Evolutionary conservation across 768 basidiomycete species (phyloP).

Genomic region (Phallus indusiatus): DNA sequence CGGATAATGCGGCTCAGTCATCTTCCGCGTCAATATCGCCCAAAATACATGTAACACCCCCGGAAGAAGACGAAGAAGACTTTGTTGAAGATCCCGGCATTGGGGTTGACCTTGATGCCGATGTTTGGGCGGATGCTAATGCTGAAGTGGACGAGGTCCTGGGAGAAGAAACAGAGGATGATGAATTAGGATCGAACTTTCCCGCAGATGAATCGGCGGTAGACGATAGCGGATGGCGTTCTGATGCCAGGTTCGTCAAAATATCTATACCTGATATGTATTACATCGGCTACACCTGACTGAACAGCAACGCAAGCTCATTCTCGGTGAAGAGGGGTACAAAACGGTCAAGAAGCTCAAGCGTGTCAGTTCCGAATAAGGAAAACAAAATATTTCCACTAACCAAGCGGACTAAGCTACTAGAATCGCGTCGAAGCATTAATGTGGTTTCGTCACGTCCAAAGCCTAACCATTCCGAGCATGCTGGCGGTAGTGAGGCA

Average conservation of each 20-base stretch:
- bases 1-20: conserved; percentile 31
- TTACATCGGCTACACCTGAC: not conserved
- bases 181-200: conserved; percentile 47
- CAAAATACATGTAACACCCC: not conserved
- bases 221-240: conserved; percentile 15
- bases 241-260: conserved; percentile 7
- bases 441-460: conserved; percentile 28
- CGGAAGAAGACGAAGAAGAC: conserved; percentile 8
- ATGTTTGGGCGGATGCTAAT: conserved; percentile 58
- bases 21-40: not conserved
- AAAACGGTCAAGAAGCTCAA: conserved; percentile 63
- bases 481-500: not conserved
- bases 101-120: conserved; percentile 26
- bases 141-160: conserved; percentile 19
- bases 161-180: conserved; percentile 28
- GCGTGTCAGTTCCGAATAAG: conserved; percentile 50
- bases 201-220: conserved; percentile 28
- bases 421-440: conserved; percentile 45
- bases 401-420: conserved; percentile 53
- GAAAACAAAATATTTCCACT: conserved; percentile 53
- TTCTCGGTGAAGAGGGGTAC: conserved; percentile 45
- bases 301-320: conserved; percentile 21
- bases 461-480: not conserved
- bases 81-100: not conserved
- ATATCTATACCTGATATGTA: not conserved